phyloP scores from a whole-genome alignment of 1,139 yeast genomes.

The Yamadazyma atlantica region DNA sequence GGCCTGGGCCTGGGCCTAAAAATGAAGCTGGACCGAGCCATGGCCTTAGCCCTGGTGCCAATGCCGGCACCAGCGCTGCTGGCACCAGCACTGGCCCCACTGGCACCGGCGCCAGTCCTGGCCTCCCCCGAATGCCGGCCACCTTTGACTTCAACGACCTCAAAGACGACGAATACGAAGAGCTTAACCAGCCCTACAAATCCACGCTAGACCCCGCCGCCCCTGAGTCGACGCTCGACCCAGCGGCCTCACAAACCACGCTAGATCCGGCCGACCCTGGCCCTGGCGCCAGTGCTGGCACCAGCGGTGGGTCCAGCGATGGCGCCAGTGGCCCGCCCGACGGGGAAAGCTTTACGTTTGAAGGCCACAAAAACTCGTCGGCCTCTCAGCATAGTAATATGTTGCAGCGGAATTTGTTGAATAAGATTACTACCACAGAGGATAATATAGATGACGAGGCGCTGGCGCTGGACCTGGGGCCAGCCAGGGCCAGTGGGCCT shows the following conservation, averaged over 20 bases:
- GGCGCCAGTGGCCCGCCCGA: too few species aligned
- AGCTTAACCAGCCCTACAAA: slow-evolving; percentile 8
- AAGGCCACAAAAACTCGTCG: slow-evolving; percentile 7
- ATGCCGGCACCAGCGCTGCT: slow-evolving; percentile 2
- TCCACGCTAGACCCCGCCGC: slow-evolving; percentile 46
- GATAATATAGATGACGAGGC: slow-evolving; percentile 36
- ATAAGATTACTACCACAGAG: slow-evolving; percentile 35
- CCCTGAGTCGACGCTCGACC: too few species aligned
- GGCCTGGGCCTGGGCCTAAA: too few species aligned
- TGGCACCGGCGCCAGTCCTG: neutral
- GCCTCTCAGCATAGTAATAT: slow-evolving; percentile 12
- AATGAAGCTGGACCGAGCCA: slow-evolving; percentile 12
- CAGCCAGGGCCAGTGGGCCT: too few species aligned
- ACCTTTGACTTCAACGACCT: slow-evolving; percentile 59
- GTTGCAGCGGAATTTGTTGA: slow-evolving; percentile 25
- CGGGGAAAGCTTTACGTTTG: slow-evolving; percentile 1
- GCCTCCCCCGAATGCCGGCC: slow-evolving; percentile 63
- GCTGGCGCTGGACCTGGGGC: too few species aligned
- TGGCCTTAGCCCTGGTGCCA: slow-evolving; percentile 1
- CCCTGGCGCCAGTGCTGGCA: too few species aligned
- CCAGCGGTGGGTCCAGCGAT: too few species aligned
- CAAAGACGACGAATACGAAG: slow-evolving; percentile 22
- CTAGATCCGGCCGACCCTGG: too few species aligned
- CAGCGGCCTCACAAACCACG: too few species aligned
- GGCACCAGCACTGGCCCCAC: neutral